Percentiles rank a stretch among this genome's conserved stretches.
phyloP scores from a whole-genome alignment of 495 filamentous ascomycete species.

The Poronia punctata region DNA sequence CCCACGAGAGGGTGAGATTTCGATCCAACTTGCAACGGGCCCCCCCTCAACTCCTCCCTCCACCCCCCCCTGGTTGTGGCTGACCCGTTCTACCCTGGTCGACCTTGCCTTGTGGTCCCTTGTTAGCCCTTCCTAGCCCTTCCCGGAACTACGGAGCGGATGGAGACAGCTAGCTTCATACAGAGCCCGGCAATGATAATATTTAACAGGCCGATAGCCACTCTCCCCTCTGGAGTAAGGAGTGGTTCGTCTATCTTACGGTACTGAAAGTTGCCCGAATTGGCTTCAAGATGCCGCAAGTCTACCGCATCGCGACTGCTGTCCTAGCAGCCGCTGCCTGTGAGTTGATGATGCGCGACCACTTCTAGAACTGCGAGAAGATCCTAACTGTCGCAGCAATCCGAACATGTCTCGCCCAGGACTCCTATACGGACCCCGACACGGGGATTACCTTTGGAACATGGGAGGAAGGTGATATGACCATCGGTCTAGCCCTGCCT shows the following conservation, averaged over 20 bases:
- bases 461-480: slow-evolving; percentile 31
- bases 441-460: slow-evolving; percentile 40
- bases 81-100: slow-evolving; percentile 2
- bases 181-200: slow-evolving; percentile 12
- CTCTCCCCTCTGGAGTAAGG: slow-evolving; percentile 6
- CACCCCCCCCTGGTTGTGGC: slow-evolving; percentile 5
- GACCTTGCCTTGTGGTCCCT: too few species aligned
- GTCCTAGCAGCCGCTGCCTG: slow-evolving; percentile 22
- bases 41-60: too few species aligned
- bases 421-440: slow-evolving; percentile 32
- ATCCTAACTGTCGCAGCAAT: slow-evolving; percentile 17
- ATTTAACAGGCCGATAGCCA: slow-evolving; percentile 21
- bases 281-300: slow-evolving; percentile 24
- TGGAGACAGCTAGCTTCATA: slow-evolving; percentile 13
- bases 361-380: neutral
- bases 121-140: slow-evolving; percentile 14
- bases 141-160: slow-evolving; percentile 22
- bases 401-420: slow-evolving; percentile 21
- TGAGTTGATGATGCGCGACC: too few species aligned
- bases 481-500: slow-evolving; percentile 53
- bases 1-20: slow-evolving; percentile 21
- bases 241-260: slow-evolving; percentile 12
- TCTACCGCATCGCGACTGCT: slow-evolving; percentile 25
- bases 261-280: slow-evolving; percentile 23
- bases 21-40: too few species aligned